These are phyloP conservation scores for Apophysomyces trapeziformis DNA, from an alignment of 371 early-diverging fungal genomes.

Conservation along the genomic window DNA sequence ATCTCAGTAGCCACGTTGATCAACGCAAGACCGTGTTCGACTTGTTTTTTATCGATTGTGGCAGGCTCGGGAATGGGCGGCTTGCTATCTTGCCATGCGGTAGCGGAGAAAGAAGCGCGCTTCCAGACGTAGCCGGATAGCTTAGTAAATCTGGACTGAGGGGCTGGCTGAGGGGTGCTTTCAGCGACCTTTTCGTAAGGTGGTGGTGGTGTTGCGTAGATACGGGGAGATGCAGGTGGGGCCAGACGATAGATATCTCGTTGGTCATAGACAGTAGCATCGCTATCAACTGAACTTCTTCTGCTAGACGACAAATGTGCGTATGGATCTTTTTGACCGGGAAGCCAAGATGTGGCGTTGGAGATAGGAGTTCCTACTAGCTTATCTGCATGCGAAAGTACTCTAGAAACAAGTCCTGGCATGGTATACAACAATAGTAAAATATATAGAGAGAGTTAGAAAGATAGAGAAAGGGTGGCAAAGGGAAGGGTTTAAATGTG, in stretches of 20 bases:
- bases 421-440: background rate
- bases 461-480: background rate
- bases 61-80: conserved; percentile 11
- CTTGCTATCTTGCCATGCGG: conserved; percentile 9
- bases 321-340: conserved; percentile 7
- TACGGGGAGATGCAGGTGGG: conserved; percentile 25
- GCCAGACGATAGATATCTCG: conserved; percentile 14
- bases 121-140: conserved; percentile 27
- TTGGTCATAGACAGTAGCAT: background rate
- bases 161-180: conserved; percentile 6
- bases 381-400: conserved; percentile 37
- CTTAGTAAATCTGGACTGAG: conserved; percentile 14
- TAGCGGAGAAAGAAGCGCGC: conserved; percentile 32
- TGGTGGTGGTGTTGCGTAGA: conserved; percentile 35
- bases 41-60: conserved; percentile 40
- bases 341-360: conserved; percentile 3
- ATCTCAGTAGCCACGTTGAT: conserved; percentile 53
- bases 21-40: conserved; percentile 53
- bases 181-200: conserved; percentile 36
- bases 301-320: conserved; percentile 3
- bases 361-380: conserved; percentile 32
- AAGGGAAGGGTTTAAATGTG: background rate
- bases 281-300: conserved; percentile 4
- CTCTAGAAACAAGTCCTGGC: conserved; percentile 31
- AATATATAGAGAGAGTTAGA: background rate